Conservation (phyloP, 2,329 filamentous ascomycete genomes). For the Leptographium wingfieldii region DNA sequence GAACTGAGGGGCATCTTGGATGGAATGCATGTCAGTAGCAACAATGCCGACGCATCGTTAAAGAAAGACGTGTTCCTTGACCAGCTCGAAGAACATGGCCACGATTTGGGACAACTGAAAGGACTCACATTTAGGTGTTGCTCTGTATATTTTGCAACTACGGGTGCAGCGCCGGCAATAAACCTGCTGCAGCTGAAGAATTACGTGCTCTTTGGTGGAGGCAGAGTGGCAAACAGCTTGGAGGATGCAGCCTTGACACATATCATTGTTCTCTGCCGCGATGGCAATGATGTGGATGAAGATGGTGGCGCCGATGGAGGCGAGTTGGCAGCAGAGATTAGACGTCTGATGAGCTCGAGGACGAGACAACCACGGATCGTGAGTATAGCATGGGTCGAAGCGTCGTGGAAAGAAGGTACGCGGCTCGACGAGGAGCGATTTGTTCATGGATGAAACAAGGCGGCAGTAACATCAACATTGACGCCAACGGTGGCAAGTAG, state of each 20-base stretch:
- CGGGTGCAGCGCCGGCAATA: slow-evolving; percentile 1
- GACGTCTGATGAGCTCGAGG: slow-evolving; percentile 31
- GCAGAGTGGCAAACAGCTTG: slow-evolving; percentile 37
- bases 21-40: slow-evolving; percentile 15
- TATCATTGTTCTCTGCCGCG: slow-evolving; percentile 43
- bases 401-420: slow-evolving; percentile 69
- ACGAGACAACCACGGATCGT: slow-evolving; percentile 56
- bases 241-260: slow-evolving; percentile 54
- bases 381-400: slow-evolving; percentile 57
- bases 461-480: background rate
- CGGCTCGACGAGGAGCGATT: slow-evolving; percentile 66
- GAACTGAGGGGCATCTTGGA: slow-evolving; percentile 29
- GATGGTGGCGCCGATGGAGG: slow-evolving; percentile 21
- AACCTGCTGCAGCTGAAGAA: slow-evolving; percentile 25
- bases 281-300: slow-evolving; percentile 12
- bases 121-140: slow-evolving; percentile 40
- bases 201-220: slow-evolving; percentile 58
- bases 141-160: slow-evolving; percentile 26
- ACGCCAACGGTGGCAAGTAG: background rate
- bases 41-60: slow-evolving; percentile 19
- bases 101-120: slow-evolving; percentile 36
- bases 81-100: slow-evolving; percentile 43
- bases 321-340: slow-evolving; percentile 29
- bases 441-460: slow-evolving; percentile 14
- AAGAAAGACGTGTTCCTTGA: slow-evolving; percentile 33